These are phyloP conservation scores for Cunninghamia lanceolata DNA, from an alignment of 75 land plant species.

Conservation along the genomic window DNA sequence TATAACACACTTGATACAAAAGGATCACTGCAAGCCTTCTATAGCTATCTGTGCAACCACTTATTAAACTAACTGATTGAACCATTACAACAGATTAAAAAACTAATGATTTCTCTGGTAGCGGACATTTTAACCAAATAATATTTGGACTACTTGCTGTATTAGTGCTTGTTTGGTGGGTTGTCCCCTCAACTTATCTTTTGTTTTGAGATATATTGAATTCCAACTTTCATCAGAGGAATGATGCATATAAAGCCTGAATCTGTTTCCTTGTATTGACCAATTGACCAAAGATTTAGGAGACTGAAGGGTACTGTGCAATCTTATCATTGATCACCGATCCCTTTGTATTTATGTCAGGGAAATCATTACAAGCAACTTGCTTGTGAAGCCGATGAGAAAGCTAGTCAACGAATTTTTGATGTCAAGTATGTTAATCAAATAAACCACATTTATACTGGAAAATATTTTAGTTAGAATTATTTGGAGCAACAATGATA, in stretches of 20 bases:
- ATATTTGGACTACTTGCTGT: not conserved
- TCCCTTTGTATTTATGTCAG: constrained; percentile 23
- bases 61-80: not conserved
- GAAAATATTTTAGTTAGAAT: not conserved
- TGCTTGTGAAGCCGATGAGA: constrained; percentile 73
- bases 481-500: constrained; percentile 5
- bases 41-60: not conserved
- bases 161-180: not conserved
- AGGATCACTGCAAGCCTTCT: not conserved
- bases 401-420: constrained; percentile 72
- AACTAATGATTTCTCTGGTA: not conserved
- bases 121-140: not conserved
- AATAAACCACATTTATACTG: not conserved
- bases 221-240: not conserved
- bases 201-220: not conserved
- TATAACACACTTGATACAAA: not conserved
- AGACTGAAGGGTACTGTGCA: no score
- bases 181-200: not conserved
- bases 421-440: constrained; percentile 40
- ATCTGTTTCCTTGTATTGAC: not conserved
- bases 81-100: not conserved
- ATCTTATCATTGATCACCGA: not conserved
- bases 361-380: constrained; percentile 44
- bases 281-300: not conserved
- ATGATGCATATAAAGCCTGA: not conserved